These are phyloP conservation scores for Coemansia erecta DNA, from an alignment of 192 early-diverging fungal species.

Conservation along the genomic window DNA sequence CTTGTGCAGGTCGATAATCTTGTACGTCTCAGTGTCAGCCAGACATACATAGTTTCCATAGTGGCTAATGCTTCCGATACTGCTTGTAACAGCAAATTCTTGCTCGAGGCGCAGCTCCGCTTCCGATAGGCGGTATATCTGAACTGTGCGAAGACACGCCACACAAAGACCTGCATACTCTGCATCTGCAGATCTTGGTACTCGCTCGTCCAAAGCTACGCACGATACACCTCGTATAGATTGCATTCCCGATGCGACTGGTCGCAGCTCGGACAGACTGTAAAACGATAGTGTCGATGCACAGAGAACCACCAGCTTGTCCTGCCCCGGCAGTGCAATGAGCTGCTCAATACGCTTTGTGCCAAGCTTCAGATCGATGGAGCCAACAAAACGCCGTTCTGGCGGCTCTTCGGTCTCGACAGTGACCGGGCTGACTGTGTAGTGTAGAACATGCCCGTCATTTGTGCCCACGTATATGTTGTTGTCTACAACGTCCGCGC, in stretches of 20 bases:
- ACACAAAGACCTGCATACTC: constrained; percentile 32
- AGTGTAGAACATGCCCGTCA: constrained; percentile 37
- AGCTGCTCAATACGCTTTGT: constrained; percentile 44
- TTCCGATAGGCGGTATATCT: constrained; percentile 26
- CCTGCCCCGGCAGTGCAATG: constrained; percentile 30
- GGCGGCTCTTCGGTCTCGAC: constrained; percentile 12
- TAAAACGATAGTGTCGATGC: constrained; percentile 29
- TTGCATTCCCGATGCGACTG: constrained; percentile 11
- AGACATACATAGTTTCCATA: constrained; percentile 47
- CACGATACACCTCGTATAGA: constrained; percentile 44
- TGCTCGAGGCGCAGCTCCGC: constrained; percentile 38
- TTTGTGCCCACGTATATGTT: constrained; percentile 46
- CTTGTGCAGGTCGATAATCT: constrained; percentile 38
- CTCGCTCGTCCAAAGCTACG: constrained; percentile 38
- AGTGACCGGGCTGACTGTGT: constrained; percentile 18
- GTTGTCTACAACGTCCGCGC: constrained; percentile 29
- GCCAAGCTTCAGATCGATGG: constrained; percentile 26
- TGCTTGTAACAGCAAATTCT: constrained; percentile 22
- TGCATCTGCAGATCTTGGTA: constrained; percentile 7
- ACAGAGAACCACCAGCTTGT: constrained; percentile 38
- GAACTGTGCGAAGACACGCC: constrained; percentile 36
- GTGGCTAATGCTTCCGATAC: constrained; percentile 44
- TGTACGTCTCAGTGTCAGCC: constrained; percentile 49
- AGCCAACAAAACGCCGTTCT: constrained; percentile 16
- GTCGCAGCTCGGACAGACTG: constrained; percentile 28